These are phyloP conservation scores for Hygrophoropsis aurantiaca DNA, from an alignment of 768 basidiomycete genomes.

Conservation along the genomic window DNA sequence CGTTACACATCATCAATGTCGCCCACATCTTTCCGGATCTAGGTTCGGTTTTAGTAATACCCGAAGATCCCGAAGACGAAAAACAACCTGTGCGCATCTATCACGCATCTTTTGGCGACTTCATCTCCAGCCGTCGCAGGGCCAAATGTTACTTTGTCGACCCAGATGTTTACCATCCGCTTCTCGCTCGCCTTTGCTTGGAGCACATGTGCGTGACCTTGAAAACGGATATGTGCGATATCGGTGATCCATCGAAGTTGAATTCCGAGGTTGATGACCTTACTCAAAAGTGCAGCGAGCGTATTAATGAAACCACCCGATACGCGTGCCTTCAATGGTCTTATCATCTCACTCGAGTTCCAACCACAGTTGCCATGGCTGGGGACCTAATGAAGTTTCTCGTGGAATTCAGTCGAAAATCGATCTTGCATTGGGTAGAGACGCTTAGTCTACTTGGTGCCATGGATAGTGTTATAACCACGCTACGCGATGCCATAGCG, in stretches of 20 bases:
- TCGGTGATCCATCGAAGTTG: slow-evolving; percentile 13
- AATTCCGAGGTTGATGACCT: slow-evolving; percentile 15
- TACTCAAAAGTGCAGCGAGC: slow-evolving; percentile 6
- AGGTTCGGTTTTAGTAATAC: slow-evolving; percentile 13
- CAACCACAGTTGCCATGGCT: slow-evolving; percentile 2
- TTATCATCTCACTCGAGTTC: slow-evolving; percentile 13
- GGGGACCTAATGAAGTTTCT: slow-evolving; percentile 10
- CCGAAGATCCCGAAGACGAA: slow-evolving; percentile 4
- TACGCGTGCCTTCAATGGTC: slow-evolving; percentile 20
- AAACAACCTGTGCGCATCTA: slow-evolving; percentile 17
- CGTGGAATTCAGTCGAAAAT: slow-evolving; percentile 12
- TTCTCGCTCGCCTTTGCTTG: slow-evolving; percentile 15
- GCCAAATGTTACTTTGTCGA: slow-evolving; percentile 10
- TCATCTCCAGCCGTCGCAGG: slow-evolving; percentile 13
- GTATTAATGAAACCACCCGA: slow-evolving; percentile 6
- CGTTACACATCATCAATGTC: slow-evolving; percentile 12
- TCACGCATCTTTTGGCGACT: slow-evolving; percentile 21
- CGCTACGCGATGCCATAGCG: slow-evolving; percentile 10
- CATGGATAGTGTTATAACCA: slow-evolving; percentile 11
- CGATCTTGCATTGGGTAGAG: slow-evolving; percentile 17
- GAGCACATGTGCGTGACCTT: slow-evolving; percentile 11
- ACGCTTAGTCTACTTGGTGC: slow-evolving; percentile 16
- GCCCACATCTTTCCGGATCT: slow-evolving; percentile 15
- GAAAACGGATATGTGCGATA: slow-evolving; percentile 11
- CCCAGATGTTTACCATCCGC: slow-evolving; percentile 10